Conservation (phyloP, 306 rosid species). For the Begonia fuchsioides region DNA sequence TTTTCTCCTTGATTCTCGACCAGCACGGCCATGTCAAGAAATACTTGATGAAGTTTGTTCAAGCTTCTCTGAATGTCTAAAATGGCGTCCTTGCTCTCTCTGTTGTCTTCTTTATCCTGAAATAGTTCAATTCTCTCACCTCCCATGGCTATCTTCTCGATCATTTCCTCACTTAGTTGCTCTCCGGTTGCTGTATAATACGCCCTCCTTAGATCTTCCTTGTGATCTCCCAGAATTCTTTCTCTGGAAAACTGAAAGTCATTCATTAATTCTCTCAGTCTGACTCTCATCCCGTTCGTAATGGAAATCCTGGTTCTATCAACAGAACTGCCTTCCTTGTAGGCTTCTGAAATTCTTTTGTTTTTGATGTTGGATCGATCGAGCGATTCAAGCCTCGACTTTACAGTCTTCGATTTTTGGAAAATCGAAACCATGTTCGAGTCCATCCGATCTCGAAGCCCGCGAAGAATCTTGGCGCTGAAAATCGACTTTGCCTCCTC, state of each 20-base stretch:
- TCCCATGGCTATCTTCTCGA: conserved; percentile 40
- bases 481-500: too few relatives aligned
- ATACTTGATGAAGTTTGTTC: conserved; percentile 84
- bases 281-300: conserved; percentile 62
- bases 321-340: conserved; percentile 32
- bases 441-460: conserved; percentile 37
- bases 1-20: conserved; percentile 75
- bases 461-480: too few relatives aligned
- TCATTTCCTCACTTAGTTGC: conserved; percentile 41
- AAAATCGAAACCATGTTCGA: conserved; percentile 58
- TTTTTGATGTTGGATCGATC: conserved; percentile 20
- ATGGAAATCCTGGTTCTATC: conserved; percentile 53
- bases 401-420: conserved; percentile 45
- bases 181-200: conserved; percentile 42
- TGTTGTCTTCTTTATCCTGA: conserved; percentile 53
- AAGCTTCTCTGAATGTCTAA: conserved; percentile 74
- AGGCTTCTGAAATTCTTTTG: not conserved
- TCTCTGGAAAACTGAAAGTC: conserved; percentile 59
- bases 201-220: conserved; percentile 65
- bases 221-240: conserved; percentile 43
- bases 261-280: conserved; percentile 58
- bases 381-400: conserved; percentile 43
- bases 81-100: conserved; percentile 55
- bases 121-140: conserved; percentile 43
- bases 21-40: conserved; percentile 87